These are phyloP conservation scores for Auricularia heimuer DNA, from an alignment of 768 basidiomycete genomes.

Conservation along the genomic window DNA sequence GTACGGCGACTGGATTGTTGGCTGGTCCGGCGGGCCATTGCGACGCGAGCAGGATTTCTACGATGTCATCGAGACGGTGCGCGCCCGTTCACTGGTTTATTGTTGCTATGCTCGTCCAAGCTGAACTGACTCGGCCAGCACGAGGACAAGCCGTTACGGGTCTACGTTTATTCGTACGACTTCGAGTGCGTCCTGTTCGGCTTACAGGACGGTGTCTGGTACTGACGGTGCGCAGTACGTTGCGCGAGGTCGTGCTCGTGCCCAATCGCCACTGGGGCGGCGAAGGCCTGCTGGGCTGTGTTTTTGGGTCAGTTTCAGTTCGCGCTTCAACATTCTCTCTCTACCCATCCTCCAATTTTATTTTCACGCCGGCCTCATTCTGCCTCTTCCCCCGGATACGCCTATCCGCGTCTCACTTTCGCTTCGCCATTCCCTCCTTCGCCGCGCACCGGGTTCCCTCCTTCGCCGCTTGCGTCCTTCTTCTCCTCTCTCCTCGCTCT, in stretches of 20 bases:
- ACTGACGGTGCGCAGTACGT: slow-evolving; percentile 42
- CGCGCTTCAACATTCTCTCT: too few species aligned
- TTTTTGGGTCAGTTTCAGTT: slow-evolving; percentile 66
- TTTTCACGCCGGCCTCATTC: too few species aligned
- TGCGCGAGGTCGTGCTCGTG: slow-evolving; percentile 87
- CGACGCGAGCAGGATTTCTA: slow-evolving; percentile 93
- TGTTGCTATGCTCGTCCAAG: too few species aligned
- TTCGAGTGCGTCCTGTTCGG: slow-evolving; percentile 61
- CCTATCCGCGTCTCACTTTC: too few species aligned
- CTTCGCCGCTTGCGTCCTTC: too few species aligned
- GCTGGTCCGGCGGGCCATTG: slow-evolving; percentile 91
- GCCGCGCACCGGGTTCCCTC: too few species aligned
- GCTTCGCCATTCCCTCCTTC: too few species aligned
- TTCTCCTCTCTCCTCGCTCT: too few species aligned
- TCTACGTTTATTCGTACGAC: slow-evolving; percentile 95
- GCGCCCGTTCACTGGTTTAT: too few species aligned
- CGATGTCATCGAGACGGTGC: slow-evolving; percentile 67
- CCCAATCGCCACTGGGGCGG: slow-evolving; percentile 98
- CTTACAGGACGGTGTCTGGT: background rate
- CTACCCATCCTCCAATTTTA: too few species aligned
- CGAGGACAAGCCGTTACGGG: slow-evolving; percentile 83
- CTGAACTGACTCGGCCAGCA: too few species aligned
- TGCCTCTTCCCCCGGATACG: too few species aligned
- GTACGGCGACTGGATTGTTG: slow-evolving; percentile 68
- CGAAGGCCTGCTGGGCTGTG: slow-evolving; percentile 88